A percentile compares a stretch with the other conserved stretches of the same genome.
Conservation (phyloP, 345 rosid species). For the Syzygium aqueum region DNA sequence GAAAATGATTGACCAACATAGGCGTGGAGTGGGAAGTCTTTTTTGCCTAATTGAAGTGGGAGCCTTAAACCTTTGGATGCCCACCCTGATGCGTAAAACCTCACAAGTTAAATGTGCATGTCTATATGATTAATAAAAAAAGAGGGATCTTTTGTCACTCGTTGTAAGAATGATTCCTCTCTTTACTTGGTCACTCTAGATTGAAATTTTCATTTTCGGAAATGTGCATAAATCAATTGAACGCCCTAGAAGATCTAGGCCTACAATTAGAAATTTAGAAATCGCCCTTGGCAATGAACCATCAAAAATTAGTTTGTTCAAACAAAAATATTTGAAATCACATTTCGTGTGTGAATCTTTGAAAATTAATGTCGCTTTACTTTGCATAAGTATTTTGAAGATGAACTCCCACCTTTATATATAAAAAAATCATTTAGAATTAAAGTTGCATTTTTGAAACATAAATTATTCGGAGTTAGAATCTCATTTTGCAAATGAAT, state of each 20-base stretch:
- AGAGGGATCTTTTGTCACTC: not conserved
- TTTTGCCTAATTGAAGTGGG: not conserved
- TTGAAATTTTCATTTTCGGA: not conserved
- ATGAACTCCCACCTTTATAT: not conserved
- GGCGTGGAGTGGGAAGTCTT: not conserved
- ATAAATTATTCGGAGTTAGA: not conserved
- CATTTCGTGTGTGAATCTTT: not conserved
- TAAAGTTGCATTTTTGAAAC: not conserved
- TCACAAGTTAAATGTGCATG: not conserved
- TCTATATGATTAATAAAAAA: not conserved
- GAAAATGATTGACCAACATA: too few species aligned
- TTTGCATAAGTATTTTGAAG: not conserved
- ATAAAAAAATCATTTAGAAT: not conserved
- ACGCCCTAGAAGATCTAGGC: not conserved
- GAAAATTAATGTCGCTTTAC: not conserved
- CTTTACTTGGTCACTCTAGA: not conserved
- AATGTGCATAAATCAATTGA: too few species aligned
- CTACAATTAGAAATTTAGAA: not conserved
- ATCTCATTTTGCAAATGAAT: not conserved
- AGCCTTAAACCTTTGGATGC: not conserved
- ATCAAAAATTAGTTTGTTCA: rapidly evolving
- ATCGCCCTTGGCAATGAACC: not conserved
- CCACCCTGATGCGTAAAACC: not conserved
- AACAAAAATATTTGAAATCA: not conserved
- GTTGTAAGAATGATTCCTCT: not conserved